Base-by-base conservation (phyloP, 208 protist species). In the Acanthamoeba comandoni region DNA sequence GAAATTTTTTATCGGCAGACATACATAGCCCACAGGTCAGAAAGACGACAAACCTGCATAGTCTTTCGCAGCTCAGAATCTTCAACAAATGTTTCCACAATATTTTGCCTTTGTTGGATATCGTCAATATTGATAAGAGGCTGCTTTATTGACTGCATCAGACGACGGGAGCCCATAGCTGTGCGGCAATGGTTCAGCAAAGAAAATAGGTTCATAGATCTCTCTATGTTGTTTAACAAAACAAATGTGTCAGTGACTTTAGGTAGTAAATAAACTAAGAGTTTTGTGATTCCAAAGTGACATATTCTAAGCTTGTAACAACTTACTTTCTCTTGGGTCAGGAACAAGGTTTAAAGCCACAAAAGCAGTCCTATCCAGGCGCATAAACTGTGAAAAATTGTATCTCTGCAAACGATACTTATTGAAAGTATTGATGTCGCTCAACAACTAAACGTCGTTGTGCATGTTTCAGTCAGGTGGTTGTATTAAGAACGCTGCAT, bases 71-170 rank as follows among this genome's bases (percentile, higher is more conserved):
- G 71, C 26, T 95, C 94, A 0, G 95, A 92, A 89, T 96, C 97
- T 57, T 98, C 95, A 0, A 97, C 70, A 64, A 99, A 98, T 9
- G 97, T 85, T 70, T 98, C 95, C 26, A 99, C 97, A 84, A 99
- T 96, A 58, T 98, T 95, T 8, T 97, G 96, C 53, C 98, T 96
- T 92, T 97, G 94, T n/a, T n/a, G n/a, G n/a, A n/a, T n/a, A n/a
- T 97, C 95, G 0, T 97, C 95, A 0, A 94, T 88, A 75, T 97
- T 96, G 22, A 98, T 94, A 17, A 99, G 93, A 9, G 98, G 98
- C 96, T 99, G 98, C 60, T 98, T 97, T 31, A 99, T 94, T 98
- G 98, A 99, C 93, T 98, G 97, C 17, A 96, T 93, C 92, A 99
- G 96, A 80, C 96, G 92, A n/a, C 98, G 95, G 15, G 97, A 93